Base-by-base conservation (phyloP, 2,329 filamentous ascomycete genomes). In the Acrodontium crateriforme region DNA sequence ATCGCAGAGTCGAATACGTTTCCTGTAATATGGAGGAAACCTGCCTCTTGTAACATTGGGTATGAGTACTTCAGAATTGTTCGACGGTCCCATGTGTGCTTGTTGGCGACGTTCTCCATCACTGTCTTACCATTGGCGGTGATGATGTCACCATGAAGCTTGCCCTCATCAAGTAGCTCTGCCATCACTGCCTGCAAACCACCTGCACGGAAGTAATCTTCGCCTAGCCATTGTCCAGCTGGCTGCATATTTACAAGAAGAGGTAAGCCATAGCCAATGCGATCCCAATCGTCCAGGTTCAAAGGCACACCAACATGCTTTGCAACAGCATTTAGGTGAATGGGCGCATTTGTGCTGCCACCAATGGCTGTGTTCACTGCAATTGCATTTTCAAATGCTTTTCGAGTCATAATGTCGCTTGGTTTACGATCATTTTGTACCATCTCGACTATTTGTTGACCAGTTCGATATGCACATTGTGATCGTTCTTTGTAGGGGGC, bases 351-450 rank as follows among this genome's bases (percentile, higher is more conserved):
- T 3, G 66, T 69, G 36, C 62, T 67, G 9, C 67, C 67, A 15
- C 67, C 67, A 29, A 70, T 67, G 12, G 66, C 65, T 2, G 63
- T 65, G 35, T 67, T 69, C 22, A 56, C 58, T 5, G 62, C 60
- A 16, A 71, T 65, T 5, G 63, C 65, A 34, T 70, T 71, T 46
- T 70, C 65, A 31, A 71, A 70, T 1, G 67, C 64, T 31, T 61
- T 46, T 3, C 63, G 53, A 1, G 65, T 69, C 59, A 70, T 59
- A 40, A 70, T 63, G 32, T 70, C 65, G 36, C 58, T 63, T 3
- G 66, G 66, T 34, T 47, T 49, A 3, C 44, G 32, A 18, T 47
- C 46, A 2, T 31, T 31, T 19, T 39, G 36, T 12, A 49, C 44
- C 44, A 47, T 46, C 24, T 49, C 45, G 8, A 49, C 45, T 25